Conservation (phyloP, 2,329 filamentous ascomycete genomes). For the Esteya vermicola region DNA sequence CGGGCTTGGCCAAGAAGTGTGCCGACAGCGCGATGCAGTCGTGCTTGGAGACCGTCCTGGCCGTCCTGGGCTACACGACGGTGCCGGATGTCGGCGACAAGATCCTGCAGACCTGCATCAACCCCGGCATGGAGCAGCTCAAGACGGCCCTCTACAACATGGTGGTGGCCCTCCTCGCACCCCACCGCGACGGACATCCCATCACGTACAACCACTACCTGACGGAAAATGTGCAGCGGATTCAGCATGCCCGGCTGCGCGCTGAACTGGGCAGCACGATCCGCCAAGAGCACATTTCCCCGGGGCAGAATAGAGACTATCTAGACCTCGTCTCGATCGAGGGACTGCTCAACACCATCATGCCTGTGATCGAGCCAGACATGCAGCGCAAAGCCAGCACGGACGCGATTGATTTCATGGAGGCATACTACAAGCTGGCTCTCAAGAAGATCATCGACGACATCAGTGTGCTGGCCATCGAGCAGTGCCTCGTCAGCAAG, state of each 20-base stretch:
- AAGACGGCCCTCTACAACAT: slow-evolving; percentile 11
- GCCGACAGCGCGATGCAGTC: slow-evolving; percentile 8
- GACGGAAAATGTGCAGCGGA: slow-evolving; percentile 19
- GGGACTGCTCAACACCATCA: no score
- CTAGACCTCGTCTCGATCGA: no score
- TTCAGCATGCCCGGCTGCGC: slow-evolving; percentile 6
- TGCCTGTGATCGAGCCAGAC: slow-evolving; percentile 16
- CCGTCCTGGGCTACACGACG: slow-evolving; percentile 11
- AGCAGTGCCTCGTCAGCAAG: slow-evolving; percentile 12
- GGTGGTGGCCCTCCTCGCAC: slow-evolving; percentile 14
- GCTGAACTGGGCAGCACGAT: no score
- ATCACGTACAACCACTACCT: slow-evolving; percentile 26
- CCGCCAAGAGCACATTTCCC: no score
- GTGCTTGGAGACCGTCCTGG: slow-evolving; percentile 6
- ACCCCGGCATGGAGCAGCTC: slow-evolving; percentile 12
- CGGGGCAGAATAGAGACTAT: no score
- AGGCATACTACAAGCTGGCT: slow-evolving; percentile 28
- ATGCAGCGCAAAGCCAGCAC: slow-evolving; percentile 23
- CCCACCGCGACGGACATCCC: slow-evolving; percentile 17
- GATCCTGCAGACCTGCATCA: slow-evolving; percentile 9
- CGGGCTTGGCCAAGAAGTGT: slow-evolving; percentile 8
- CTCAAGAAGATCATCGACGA: slow-evolving; percentile 15
- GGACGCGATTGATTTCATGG: slow-evolving; percentile 23
- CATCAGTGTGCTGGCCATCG: slow-evolving; percentile 12
- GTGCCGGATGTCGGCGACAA: slow-evolving; percentile 11